Conservation (phyloP, 2,329 filamentous ascomycete species). For the Cercospora zeae-maydis region DNA sequence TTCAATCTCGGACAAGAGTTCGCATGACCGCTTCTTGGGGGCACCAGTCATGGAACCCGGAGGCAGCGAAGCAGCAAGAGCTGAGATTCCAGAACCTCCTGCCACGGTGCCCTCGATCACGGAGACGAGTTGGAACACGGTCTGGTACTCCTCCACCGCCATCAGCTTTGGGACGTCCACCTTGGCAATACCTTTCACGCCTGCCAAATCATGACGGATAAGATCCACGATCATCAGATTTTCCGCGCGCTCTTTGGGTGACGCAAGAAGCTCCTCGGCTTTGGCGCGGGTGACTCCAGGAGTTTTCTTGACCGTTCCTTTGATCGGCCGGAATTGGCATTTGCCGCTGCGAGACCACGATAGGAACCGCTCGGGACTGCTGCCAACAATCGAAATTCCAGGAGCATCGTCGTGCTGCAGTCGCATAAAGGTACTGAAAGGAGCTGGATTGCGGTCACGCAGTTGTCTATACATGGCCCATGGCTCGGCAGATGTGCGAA, state of each 20-base stretch:
- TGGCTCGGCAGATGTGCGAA: conserved; percentile 43
- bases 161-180: conserved; percentile 76
- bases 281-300: conserved; percentile 64
- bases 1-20: conserved; percentile 72
- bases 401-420: conserved; percentile 48
- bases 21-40: conserved; percentile 87
- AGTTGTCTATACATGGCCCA: conserved; percentile 73
- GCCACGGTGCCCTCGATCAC: conserved; percentile 71
- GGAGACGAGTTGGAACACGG: conserved; percentile 86
- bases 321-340: conserved; percentile 87
- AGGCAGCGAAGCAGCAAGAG: conserved; percentile 73
- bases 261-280: conserved; percentile 68
- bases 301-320: conserved; percentile 86
- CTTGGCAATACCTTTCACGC: conserved; percentile 52
- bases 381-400: conserved; percentile 66
- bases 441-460: conserved; percentile 69
- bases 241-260: conserved; percentile 88
- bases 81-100: conserved; percentile 62
- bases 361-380: conserved; percentile 86
- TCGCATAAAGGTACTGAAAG: conserved; percentile 78
- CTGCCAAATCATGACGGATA: conserved; percentile 87
- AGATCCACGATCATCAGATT: conserved; percentile 98
- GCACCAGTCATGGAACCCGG: conserved; percentile 96
- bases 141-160: conserved; percentile 84
- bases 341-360: conserved; percentile 59